A percentile compares a stretch with the other conserved stretches of the same genome.
Evolutionary conservation across 2,329 filamentous ascomycete genomes (phyloP).

Genomic region (Massarina eburnea): DNA sequence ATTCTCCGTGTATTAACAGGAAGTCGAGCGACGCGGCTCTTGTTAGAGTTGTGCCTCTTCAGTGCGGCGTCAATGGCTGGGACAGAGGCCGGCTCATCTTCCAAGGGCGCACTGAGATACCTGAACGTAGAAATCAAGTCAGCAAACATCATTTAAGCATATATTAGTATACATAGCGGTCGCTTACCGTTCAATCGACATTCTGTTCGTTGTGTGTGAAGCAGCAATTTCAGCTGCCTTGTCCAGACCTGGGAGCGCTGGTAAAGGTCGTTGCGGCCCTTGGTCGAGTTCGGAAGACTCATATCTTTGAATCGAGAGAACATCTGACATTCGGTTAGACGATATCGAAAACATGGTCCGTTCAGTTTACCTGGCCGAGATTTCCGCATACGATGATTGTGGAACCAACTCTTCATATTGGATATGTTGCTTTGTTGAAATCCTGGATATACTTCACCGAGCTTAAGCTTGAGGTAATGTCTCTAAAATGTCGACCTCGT

Average conservation of each 20-base stretch:
- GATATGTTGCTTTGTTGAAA: background rate
- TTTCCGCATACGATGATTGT: conserved; percentile 19
- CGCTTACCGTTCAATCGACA: conserved; percentile 32
- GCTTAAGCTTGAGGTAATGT: background rate
- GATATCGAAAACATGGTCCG: background rate
- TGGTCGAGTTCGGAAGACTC: conserved; percentile 8
- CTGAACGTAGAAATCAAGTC: background rate
- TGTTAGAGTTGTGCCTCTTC: conserved; percentile 14
- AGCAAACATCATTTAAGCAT: background rate
- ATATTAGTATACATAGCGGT: background rate
- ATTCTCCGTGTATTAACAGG: background rate
- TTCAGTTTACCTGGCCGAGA: conserved; percentile 20
- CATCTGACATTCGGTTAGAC: conserved; percentile 10
- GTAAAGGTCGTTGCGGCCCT: background rate
- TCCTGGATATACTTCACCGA: background rate
- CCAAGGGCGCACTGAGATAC: conserved; percentile 27
- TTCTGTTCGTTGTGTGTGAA: conserved; percentile 19
- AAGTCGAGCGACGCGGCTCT: background rate
- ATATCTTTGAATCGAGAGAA: conserved; percentile 11
- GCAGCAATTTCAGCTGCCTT: conserved; percentile 11
- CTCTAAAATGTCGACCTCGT: no score
- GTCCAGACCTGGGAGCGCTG: conserved; percentile 4
- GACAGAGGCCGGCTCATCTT: conserved; percentile 27
- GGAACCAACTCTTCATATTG: conserved; percentile 26
- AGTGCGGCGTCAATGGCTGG: conserved; percentile 28